phyloP scores from a whole-genome alignment of 202 grass and related monocot genomes.

The Cymbopogon flexuosus region DNA sequence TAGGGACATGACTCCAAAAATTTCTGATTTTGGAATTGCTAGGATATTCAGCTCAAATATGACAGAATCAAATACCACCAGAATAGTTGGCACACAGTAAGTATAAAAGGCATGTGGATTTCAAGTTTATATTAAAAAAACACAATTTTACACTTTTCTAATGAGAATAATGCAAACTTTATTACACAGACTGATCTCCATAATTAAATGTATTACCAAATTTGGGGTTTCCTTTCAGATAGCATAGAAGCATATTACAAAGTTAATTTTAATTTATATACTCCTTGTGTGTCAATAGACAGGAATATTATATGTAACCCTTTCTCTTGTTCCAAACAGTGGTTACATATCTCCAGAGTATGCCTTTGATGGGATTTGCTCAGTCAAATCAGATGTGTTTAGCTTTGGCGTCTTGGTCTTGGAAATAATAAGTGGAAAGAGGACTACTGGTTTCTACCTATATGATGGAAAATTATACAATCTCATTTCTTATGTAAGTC shows the following conservation, averaged over 20 bases:
- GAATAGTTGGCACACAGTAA: conserved; percentile 60
- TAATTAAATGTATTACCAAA: not conserved
- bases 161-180: not conserved
- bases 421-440: conserved; percentile 48
- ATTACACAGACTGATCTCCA: not conserved
- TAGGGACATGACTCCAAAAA: conserved; percentile 49
- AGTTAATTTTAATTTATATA: not conserved
- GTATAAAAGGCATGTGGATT: not conserved
- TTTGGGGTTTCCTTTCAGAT: not conserved
- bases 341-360: conserved; percentile 55
- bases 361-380: conserved; percentile 45
- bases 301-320: not conserved
- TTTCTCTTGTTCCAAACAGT: conserved; percentile 5
- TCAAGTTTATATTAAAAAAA: not conserved
- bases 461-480: conserved; percentile 33
- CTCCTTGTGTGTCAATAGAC: not conserved
- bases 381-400: conserved; percentile 43
- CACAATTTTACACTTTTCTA: not conserved
- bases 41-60: conserved; percentile 42
- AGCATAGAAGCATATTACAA: not conserved
- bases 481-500: conserved; percentile 45
- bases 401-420: conserved; percentile 42
- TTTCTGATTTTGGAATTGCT: conserved; percentile 63
- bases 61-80: conserved; percentile 36
- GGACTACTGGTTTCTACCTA: conserved; percentile 27